Evolutionary conservation across 768 basidiomycete species (phyloP).

Genomic region (Cyathus striatus): DNA sequence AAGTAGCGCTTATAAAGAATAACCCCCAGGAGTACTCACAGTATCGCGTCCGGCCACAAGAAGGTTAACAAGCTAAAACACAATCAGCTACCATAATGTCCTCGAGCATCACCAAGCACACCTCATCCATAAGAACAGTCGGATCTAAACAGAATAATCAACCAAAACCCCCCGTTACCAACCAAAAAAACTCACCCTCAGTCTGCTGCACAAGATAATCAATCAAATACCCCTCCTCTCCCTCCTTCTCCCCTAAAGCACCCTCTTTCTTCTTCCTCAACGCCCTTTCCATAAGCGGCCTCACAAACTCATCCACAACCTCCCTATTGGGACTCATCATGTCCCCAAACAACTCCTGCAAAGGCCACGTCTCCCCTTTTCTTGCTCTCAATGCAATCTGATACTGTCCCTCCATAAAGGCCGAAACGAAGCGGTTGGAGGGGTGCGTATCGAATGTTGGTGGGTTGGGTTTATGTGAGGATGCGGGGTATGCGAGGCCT

Average conservation of each 20-base stretch:
- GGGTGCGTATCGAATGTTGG: conserved; percentile 18
- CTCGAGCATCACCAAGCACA: too few species aligned
- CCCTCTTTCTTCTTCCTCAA: conserved; percentile 43
- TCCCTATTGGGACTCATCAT: conserved; percentile 37
- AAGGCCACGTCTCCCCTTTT: conserved; percentile 42
- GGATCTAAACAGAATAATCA: conserved; percentile 21
- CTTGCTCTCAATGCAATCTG: conserved; percentile 31
- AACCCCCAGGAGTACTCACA: conserved; percentile 9
- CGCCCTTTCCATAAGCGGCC: conserved; percentile 34
- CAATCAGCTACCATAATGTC: too few species aligned
- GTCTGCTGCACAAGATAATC: conserved; percentile 52
- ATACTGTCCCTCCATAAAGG: conserved; percentile 46
- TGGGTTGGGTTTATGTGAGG: conserved; percentile 15
- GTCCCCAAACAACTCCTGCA: conserved; percentile 49
- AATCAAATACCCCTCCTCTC: conserved; percentile 40
- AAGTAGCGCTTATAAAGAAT: not conserved
- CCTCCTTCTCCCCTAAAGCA: conserved; percentile 28
- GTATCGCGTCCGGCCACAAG: conserved; percentile 38
- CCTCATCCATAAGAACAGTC: conserved; percentile 37
- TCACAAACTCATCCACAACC: conserved; percentile 44
- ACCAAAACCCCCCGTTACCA: not conserved
- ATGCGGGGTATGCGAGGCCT: conserved; percentile 41
- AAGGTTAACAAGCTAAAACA: not conserved
- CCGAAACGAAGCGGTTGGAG: conserved; percentile 36
- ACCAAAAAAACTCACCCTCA: conserved; percentile 29